Conservation (phyloP, 306 rosid species). For the Geum urbanum region DNA sequence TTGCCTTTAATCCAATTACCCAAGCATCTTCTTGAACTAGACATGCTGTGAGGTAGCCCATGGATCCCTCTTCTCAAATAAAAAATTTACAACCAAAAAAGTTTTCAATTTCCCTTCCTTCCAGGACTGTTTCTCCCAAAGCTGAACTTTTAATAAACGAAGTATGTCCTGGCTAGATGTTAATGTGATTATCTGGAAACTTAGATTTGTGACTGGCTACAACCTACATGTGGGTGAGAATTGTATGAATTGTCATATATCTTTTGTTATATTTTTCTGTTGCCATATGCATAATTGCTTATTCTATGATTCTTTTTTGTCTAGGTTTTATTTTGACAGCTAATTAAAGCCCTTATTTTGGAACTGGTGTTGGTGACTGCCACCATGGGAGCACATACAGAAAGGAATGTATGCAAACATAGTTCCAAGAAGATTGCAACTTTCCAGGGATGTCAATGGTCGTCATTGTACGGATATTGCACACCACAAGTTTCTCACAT, state of each 20-base stretch:
- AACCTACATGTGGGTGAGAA: slow-evolving; percentile 20
- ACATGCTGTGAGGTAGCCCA: slow-evolving; percentile 7
- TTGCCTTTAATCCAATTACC: slow-evolving; percentile 59
- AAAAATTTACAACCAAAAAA: background rate
- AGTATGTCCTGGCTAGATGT: slow-evolving; percentile 25
- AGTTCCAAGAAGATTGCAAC: no score
- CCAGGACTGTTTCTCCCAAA: slow-evolving; percentile 32
- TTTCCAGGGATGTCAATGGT: no score
- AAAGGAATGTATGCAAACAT: no score
- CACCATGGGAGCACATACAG: no score
- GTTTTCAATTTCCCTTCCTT: background rate
- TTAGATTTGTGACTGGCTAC: slow-evolving; percentile 7
- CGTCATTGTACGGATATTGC: no score
- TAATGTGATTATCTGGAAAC: slow-evolving; percentile 11
- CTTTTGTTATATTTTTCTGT: slow-evolving; percentile 8
- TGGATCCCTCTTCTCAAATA: background rate
- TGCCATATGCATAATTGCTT: slow-evolving; percentile 22
- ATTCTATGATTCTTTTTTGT: no score
- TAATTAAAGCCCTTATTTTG: no score
- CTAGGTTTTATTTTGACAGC: no score
- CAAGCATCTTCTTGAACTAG: slow-evolving; percentile 50
- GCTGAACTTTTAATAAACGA: slow-evolving; percentile 40
- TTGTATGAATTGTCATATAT: slow-evolving; percentile 2
- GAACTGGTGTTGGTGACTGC: no score
- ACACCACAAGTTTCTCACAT: no score